phyloP scores from a whole-genome alignment of 352 stramenopile species.

The Globisporangium camurandrum region DNA sequence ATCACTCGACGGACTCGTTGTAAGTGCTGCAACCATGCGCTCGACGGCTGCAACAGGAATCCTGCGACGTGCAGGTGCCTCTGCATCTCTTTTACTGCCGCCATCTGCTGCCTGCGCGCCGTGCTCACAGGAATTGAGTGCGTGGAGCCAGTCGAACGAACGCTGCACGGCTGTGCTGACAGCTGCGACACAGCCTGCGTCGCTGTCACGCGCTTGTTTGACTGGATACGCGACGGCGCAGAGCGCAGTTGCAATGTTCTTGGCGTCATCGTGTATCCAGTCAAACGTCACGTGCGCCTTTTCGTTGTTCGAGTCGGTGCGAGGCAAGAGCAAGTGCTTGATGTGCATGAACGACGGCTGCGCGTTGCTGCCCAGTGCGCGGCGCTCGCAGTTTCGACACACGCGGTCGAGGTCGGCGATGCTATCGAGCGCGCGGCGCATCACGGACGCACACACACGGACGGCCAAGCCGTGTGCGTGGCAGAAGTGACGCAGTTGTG shows the following conservation, averaged over 20 bases:
- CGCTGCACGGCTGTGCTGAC: conserved; percentile 15
- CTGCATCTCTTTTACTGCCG: not conserved
- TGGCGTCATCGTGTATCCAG: conserved; percentile 30
- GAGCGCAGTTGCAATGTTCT: conserved; percentile 34
- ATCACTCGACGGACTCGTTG: too few relatives aligned
- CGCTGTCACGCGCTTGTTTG: not conserved
- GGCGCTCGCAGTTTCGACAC: conserved; percentile 12
- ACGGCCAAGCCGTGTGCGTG: conserved; percentile 20
- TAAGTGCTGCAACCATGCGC: conserved; percentile 6
- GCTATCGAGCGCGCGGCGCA: conserved; percentile 19
- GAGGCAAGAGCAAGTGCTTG: conserved; percentile 23
- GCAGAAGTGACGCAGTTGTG: conserved; percentile 38
- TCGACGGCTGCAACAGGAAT: conserved; percentile 6
- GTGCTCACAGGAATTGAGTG: conserved; percentile 17
- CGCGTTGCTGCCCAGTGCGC: not conserved
- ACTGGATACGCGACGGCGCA: conserved; percentile 23
- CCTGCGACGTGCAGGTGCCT: not conserved
- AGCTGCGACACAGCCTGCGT: conserved; percentile 11
- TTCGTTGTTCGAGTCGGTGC: not conserved
- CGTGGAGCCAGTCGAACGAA: conserved; percentile 36
- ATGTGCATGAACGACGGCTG: conserved; percentile 29
- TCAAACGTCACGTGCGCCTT: not conserved
- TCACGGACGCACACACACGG: conserved; percentile 13
- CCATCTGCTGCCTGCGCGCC: not conserved
- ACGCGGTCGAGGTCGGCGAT: conserved; percentile 22